Evolutionary conservation across 2,329 filamentous ascomycete genomes (phyloP), one percentile per base, ranked within the genome.

Genomic region (Neonectria ditissima): DNA sequence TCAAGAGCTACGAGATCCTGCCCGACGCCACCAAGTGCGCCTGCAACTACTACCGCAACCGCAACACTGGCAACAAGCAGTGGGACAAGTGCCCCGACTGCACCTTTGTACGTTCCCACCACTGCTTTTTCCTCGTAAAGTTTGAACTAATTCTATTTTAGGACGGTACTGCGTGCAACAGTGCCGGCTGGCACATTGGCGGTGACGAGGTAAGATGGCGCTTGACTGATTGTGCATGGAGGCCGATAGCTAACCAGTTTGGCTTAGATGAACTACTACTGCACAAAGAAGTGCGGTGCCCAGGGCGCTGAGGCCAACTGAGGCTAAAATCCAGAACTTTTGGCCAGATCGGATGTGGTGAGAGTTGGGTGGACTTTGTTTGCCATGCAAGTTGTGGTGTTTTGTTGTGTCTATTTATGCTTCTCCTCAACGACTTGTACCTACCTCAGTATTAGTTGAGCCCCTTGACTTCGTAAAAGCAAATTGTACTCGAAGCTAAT

Each of bases 81-180:
- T 69, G 63, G 66, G 63, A 69, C 4, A 34, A 51, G 9, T 69
- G 67, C 47, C 67, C 67, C 13, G 67, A 69, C n/a, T 69, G 67
- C 6, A 41, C 30, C 1, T 69, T 69, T 53, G 67, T 69, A 22
- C 24, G 60, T 4, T 8, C 1, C n/a, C n/a, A 9, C 3, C 1
- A 1, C 0, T 1, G 5, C 10, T 14, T 1, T 22, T 4, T 9
- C 4, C 9, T 2, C 3, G 0, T 2, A 10, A 2, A 5, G 4
- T 11, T 51, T 44, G 18, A n/a, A n/a, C 61, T 60, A 14, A 24
- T 5, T 0, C 9, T 4, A 13, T 20, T 7, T 1, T 9, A 69
- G 67, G 67, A 69, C 8, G 66, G 66, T 4, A 55, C 59, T 3
- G 39, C 28, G n/a, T 69, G 63, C 11, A 45, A 56, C 8, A 69